Percentiles rank a stretch among this genome's conserved stretches.
Conservation (phyloP, 768 basidiomycete species). For the Boletus reticulatus region DNA sequence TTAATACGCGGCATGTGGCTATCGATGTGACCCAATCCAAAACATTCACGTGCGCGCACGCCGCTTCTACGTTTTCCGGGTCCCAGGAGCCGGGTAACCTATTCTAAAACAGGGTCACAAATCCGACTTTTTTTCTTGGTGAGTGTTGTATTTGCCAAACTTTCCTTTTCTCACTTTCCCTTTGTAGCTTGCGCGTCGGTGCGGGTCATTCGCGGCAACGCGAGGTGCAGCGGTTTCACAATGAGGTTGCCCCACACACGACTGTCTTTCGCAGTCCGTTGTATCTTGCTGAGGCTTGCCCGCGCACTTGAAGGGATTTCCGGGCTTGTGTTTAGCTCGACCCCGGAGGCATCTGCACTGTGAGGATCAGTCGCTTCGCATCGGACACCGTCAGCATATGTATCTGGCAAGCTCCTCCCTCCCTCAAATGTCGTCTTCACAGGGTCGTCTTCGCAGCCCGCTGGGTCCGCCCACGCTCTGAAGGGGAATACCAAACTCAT, state of each 20-base stretch:
- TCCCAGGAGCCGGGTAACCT: not conserved
- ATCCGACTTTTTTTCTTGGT: not conserved
- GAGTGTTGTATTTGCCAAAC: slow-evolving; percentile 8
- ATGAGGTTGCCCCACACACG: not conserved
- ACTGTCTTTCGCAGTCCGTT: not conserved
- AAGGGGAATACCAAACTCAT: slow-evolving; percentile 3
- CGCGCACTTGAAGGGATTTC: slow-evolving; percentile 1
- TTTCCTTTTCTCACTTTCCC: slow-evolving; percentile 6
- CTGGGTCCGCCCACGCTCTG: not conserved
- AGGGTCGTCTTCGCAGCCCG: not conserved
- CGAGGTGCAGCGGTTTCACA: not conserved
- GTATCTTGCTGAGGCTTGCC: not conserved
- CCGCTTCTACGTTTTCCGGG: no score
- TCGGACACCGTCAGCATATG: no score
- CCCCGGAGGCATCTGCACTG: not conserved
- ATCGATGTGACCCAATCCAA: not conserved
- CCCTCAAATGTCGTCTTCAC: no score
- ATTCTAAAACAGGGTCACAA: not conserved
- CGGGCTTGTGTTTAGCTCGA: not conserved
- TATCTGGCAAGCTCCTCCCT: no score
- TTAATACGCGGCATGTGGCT: not conserved
- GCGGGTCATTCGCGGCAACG: not conserved
- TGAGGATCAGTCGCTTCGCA: no score
- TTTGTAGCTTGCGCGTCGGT: not conserved
- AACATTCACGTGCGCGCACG: not conserved